Conservation (phyloP, 2,329 filamentous ascomycete species). For the Calonectria fujianensis region DNA sequence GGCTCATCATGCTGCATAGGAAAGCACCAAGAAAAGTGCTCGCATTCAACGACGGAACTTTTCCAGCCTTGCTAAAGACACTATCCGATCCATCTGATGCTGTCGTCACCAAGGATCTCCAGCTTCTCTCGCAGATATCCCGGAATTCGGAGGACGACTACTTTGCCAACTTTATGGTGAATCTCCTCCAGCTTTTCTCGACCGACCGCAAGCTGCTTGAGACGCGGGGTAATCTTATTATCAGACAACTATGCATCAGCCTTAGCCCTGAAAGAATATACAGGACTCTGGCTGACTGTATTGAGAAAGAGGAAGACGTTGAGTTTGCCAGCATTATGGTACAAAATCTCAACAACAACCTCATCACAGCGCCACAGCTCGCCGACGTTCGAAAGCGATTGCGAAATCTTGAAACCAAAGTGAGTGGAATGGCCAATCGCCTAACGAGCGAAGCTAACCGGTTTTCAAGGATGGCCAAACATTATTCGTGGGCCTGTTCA, state of each 20-base stretch:
- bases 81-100: slow-evolving; percentile 96
- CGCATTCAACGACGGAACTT: slow-evolving; percentile 97
- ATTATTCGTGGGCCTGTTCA: slow-evolving; percentile 95
- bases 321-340: slow-evolving; percentile 99
- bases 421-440: slow-evolving; percentile 56
- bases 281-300: slow-evolving; percentile 93
- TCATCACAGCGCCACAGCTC: slow-evolving; percentile 96
- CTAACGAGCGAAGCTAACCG: slow-evolving; percentile 32
- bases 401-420: slow-evolving; percentile 91
- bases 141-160: slow-evolving; percentile 98
- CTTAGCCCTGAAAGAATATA: slow-evolving; percentile 97
- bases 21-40: slow-evolving; percentile 95
- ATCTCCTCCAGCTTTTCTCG: slow-evolving; percentile 94
- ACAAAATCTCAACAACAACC: slow-evolving; percentile 98
- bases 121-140: slow-evolving; percentile 96
- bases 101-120: slow-evolving; percentile 95
- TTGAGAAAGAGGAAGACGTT: slow-evolving; percentile 97
- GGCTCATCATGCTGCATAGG: slow-evolving; percentile 97
- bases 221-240: slow-evolving; percentile 95
- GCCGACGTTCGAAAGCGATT: slow-evolving; percentile 92
- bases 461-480: slow-evolving; percentile 86
- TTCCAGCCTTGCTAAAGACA: slow-evolving; percentile 96
- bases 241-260: slow-evolving; percentile 93
- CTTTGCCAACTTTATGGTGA: slow-evolving; percentile 98
- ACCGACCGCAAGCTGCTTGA: slow-evolving; percentile 94